These are phyloP conservation scores for Penicillium pancosmium DNA, from an alignment of 495 filamentous ascomycete species.

Conservation along the genomic window DNA sequence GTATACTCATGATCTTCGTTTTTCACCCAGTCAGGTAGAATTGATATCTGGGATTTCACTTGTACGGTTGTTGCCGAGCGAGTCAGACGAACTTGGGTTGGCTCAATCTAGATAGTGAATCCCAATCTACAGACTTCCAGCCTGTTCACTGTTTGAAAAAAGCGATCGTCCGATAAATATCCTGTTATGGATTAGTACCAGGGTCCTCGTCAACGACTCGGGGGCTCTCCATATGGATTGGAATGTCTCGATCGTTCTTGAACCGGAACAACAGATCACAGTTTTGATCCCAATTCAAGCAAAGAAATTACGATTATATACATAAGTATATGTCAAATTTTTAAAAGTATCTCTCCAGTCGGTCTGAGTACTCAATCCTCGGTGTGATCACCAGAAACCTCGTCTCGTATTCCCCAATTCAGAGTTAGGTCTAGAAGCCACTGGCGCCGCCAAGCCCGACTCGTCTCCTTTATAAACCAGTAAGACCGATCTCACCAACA, in stretches of 20 bases:
- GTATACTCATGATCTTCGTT: too few species aligned
- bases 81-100: background rate
- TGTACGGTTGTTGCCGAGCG: background rate
- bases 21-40: too few species aligned
- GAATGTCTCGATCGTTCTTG: background rate
- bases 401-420: background rate
- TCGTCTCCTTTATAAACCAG: background rate
- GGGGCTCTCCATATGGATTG: background rate
- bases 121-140: background rate
- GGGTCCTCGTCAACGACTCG: background rate
- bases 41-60: background rate
- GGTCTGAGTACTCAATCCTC: background rate
- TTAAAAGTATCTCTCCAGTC: background rate
- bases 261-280: background rate
- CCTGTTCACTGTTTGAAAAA: background rate
- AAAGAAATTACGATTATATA: too few species aligned
- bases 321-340: too few species aligned
- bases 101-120: background rate
- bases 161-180: background rate
- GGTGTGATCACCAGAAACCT: background rate
- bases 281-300: background rate
- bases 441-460: slow-evolving; percentile 1
- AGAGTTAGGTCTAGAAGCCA: background rate
- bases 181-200: background rate
- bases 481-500: background rate